Percentiles rank a stretch among this genome's conserved stretches.
Evolutionary conservation across 352 stramenopile genomes (phyloP).

Genomic region (Globisporangium heterothallicum): DNA sequence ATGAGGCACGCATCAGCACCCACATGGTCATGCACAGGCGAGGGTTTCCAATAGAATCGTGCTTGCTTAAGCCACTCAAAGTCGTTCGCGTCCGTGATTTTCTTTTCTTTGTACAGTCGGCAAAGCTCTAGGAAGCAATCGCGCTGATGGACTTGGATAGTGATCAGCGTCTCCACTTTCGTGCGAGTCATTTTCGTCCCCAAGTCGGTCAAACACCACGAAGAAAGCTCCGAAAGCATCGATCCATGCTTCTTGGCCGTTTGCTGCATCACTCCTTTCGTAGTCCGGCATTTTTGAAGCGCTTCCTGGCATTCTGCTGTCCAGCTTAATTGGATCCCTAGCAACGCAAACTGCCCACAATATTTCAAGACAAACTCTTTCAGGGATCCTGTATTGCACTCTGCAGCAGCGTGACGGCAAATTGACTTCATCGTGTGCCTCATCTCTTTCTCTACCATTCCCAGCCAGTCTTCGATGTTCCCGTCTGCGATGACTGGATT

Average conservation of each 20-base stretch:
- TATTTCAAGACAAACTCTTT: constrained; percentile 70
- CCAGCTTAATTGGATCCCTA: constrained; percentile 78
- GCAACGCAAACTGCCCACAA: constrained; percentile 64
- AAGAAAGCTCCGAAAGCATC: constrained; percentile 86
- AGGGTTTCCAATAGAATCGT: constrained; percentile 65
- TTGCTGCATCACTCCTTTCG: constrained; percentile 83
- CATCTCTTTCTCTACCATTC: constrained; percentile 67
- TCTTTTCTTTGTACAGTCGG: constrained; percentile 74
- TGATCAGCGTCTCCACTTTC: constrained; percentile 93
- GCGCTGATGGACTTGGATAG: constrained; percentile 89
- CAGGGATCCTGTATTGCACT: constrained; percentile 42
- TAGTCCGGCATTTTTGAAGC: constrained; percentile 68
- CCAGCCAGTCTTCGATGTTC: constrained; percentile 85
- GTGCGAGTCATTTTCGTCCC: constrained; percentile 87
- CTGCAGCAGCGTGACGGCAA: constrained; percentile 49
- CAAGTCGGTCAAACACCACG: constrained; percentile 88
- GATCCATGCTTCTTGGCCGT: constrained; percentile 73
- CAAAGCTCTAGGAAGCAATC: constrained; percentile 74
- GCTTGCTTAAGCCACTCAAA: constrained; percentile 85
- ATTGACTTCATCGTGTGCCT: constrained; percentile 56
- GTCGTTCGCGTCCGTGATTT: constrained; percentile 65
- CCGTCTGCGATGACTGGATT: constrained; percentile 52
- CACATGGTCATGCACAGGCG: constrained; percentile 78
- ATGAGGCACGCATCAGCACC: constrained; percentile 91
- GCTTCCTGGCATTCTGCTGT: constrained; percentile 68